Percentiles rank a stretch among this genome's conserved stretches.
phyloP scores from a whole-genome alignment of 371 early-diverging fungal species.

The Phascolomyces articulosus region DNA sequence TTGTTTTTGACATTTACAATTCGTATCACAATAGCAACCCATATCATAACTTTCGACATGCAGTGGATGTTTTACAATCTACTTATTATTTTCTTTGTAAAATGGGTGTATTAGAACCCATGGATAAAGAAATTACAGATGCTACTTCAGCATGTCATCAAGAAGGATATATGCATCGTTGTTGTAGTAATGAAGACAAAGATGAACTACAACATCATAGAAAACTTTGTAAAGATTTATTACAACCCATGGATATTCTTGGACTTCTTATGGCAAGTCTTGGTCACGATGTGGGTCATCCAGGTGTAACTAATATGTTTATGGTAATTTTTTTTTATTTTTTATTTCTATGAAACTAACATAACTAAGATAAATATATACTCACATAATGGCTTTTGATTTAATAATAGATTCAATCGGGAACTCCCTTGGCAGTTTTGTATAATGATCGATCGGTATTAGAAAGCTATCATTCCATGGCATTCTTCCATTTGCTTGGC shows the following conservation, averaged over 20 bases:
- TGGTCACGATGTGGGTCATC: conserved; percentile 88
- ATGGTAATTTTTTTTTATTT: conserved; percentile 49
- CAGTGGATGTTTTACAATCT: conserved; percentile 85
- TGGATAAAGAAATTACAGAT: conserved; percentile 16
- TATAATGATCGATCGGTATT: conserved; percentile 94
- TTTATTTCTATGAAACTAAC: neutral
- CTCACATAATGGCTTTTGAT: neutral
- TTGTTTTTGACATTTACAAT: conserved; percentile 66
- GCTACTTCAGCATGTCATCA: neutral
- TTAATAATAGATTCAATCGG: conserved; percentile 61
- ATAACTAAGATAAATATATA: neutral
- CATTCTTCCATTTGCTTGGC: conserved; percentile 82
- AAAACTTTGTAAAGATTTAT: conserved; percentile 38
- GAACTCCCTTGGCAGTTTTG: conserved; percentile 82
- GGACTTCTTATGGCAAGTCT: conserved; percentile 78
- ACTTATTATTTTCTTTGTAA: conserved; percentile 76
- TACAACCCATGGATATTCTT: conserved; percentile 70
- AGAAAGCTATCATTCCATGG: conserved; percentile 92
- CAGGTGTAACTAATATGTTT: conserved; percentile 84
- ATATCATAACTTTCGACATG: conserved; percentile 90
- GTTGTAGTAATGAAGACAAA: neutral
- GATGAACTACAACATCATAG: neutral
- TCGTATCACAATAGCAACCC: conserved; percentile 79
- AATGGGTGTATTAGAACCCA: conserved; percentile 57
- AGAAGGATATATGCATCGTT: neutral